A percentile compares a stretch with the other conserved stretches of the same genome.
Evolutionary conservation across 306 rosid species (phyloP).

Genomic region (Comarum palustre): DNA sequence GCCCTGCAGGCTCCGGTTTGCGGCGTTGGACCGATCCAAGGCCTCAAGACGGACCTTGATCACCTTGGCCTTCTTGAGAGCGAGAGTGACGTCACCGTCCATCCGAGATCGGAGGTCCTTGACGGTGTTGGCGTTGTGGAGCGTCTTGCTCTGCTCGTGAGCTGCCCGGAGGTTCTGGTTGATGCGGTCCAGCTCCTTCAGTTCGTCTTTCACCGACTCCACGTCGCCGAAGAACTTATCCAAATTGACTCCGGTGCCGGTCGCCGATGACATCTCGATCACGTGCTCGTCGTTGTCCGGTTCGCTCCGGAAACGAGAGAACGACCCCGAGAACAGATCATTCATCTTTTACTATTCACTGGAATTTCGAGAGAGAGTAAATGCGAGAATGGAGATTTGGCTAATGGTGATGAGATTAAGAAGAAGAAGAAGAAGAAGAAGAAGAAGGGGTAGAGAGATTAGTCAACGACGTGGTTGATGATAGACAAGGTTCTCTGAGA

Average conservation of each 20-base stretch:
- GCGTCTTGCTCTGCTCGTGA: slow-evolving; percentile 78
- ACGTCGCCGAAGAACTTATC: slow-evolving; percentile 80
- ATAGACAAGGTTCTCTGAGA: background rate
- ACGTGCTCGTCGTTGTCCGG: slow-evolving; percentile 43
- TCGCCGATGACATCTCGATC: slow-evolving; percentile 57
- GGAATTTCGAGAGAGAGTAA: background rate
- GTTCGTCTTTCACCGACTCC: slow-evolving; percentile 76
- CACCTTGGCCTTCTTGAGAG: slow-evolving; percentile 83
- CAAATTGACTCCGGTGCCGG: slow-evolving; percentile 43
- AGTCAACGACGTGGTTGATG: slow-evolving; percentile 1
- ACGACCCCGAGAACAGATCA: slow-evolving; percentile 73
- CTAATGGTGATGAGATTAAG: background rate
- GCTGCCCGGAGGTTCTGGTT: slow-evolving; percentile 40
- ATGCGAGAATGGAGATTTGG: background rate
- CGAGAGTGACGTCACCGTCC: slow-evolving; percentile 70
- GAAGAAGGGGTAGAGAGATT: background rate
- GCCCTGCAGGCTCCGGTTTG: slow-evolving; percentile 66
- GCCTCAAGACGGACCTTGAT: slow-evolving; percentile 82
- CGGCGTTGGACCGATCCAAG: slow-evolving; percentile 83
- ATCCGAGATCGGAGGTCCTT: slow-evolving; percentile 80
- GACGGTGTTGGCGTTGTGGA: slow-evolving; percentile 73
- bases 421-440: background rate
- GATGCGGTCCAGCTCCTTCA: slow-evolving; percentile 61
- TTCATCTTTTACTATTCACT: slow-evolving; percentile 39
- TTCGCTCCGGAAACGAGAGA: slow-evolving; percentile 64